Evolutionary conservation across 2,329 filamentous ascomycete genomes (phyloP).

Genomic region (Teratosphaeria gauchensis): DNA sequence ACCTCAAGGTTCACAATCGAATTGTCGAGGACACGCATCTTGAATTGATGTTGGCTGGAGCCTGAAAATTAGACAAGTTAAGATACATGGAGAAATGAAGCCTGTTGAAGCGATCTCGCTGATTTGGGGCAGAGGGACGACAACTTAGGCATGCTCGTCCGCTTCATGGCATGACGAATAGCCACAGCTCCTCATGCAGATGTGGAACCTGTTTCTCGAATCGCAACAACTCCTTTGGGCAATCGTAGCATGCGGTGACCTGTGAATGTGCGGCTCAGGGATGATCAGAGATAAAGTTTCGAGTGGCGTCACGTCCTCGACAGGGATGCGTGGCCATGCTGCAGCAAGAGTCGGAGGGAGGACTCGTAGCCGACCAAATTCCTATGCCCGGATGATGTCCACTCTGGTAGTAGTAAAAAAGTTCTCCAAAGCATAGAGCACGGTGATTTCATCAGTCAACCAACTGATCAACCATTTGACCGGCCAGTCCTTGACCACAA

Average conservation of each 20-base stretch:
- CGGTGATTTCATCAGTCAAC: not conserved
- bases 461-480: no score
- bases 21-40: constrained; percentile 7
- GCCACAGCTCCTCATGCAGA: not conserved
- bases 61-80: not conserved
- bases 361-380: not conserved
- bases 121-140: not conserved
- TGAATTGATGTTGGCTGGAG: not conserved
- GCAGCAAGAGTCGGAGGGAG: not conserved
- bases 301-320: not conserved
- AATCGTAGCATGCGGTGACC: not conserved
- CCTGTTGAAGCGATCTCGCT: not conserved
- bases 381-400: not conserved
- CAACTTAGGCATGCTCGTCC: not conserved
- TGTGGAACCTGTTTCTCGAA: not conserved
- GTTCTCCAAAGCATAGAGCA: not conserved
- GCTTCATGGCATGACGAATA: not conserved
- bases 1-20: constrained; percentile 5
- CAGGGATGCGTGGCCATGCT: not conserved
- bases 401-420: no score
- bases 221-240: not conserved
- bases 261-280: not conserved
- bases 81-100: not conserved
- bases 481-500: no score
- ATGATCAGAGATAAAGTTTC: not conserved